Base-by-base conservation (phyloP, 2,329 filamentous ascomycete species). In the Pseudocercospora ulei region DNA sequence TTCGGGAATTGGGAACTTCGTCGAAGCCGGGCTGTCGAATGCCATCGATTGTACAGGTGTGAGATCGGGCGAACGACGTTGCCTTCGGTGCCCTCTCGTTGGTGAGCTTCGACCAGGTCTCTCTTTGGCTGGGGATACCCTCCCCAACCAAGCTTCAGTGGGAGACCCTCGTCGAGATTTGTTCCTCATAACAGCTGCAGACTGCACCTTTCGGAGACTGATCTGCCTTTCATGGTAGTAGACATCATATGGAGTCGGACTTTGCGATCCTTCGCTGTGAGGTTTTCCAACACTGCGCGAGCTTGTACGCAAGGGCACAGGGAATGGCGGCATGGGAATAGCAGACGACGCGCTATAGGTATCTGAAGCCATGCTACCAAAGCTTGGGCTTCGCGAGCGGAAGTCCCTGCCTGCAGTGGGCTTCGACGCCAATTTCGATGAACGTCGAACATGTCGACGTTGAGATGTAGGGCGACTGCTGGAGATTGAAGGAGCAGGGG, bases 301-400 rank as follows among this genome's bases (percentile, higher is more conserved):
- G 62, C 88, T 96, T 18, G 84, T 82, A 40, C 90, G 72, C 2
- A 79, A 80, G 0, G 90, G 90, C 4, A 98, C 93, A 0, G 90
- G 87, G 66, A 93, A 95, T 0, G 90, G 90, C 17, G 90, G 87
- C 36, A 63, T 42, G 8, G 48, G 33, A 11, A 43, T 17, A 3
- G 23, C 59, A 9, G 60, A 54, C 14, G 55, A 48, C 13, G 52
- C 49, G 43, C 61, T 60, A 36, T 50, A 48, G 31, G 44, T 56
- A 42, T 60, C 63, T 22, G 60, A 62, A 7, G 51, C 52, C 39
- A 55, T 43, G 40, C 76, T 84, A 34, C 67, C 70, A 37, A 76
- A 62, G 57, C 71, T 84, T 31, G 80, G 78, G 55, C 76, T 85
- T 44, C 74, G 66, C 6, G 78, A 69, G 22, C 75, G 72, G 3